Evolutionary conservation across 2,329 filamentous ascomycete species (phyloP).

Genomic region (Fusarium tjaetaba): DNA sequence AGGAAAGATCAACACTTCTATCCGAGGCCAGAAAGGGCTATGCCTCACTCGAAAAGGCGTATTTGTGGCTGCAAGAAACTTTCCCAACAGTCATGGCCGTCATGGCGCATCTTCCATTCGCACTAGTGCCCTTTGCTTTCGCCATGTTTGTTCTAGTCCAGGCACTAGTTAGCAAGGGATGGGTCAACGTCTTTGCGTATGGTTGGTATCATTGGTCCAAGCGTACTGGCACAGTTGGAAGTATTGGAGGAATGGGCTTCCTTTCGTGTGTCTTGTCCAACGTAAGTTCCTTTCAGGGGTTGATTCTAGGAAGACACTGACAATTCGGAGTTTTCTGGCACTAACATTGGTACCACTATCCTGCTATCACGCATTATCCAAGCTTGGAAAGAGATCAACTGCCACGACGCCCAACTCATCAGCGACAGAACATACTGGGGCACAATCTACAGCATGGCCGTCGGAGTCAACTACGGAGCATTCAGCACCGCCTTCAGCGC

Average conservation of each 20-base stretch:
- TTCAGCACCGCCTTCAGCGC: conserved; percentile 79
- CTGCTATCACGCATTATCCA: conserved; percentile 77
- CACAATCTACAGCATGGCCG: conserved; percentile 77
- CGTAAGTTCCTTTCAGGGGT: no score
- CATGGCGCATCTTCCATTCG: conserved; percentile 71
- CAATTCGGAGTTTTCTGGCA: conserved; percentile 71
- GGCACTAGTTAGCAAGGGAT: conserved; percentile 76
- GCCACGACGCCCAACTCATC: conserved; percentile 59
- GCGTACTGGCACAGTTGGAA: conserved; percentile 74
- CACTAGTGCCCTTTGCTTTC: conserved; percentile 76
- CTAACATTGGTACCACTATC: conserved; percentile 81
- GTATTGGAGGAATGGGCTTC: conserved; percentile 78
- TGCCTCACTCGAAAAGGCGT: conserved; percentile 46
- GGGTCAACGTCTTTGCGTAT: conserved; percentile 77
- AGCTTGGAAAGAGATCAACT: conserved; percentile 71
- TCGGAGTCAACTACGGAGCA: conserved; percentile 79
- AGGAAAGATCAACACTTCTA: conserved; percentile 57
- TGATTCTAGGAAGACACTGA: no score
- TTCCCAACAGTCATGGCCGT: conserved; percentile 77
- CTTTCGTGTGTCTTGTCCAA: conserved; percentile 77
- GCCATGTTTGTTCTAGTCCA: conserved; percentile 81
- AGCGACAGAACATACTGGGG: conserved; percentile 76
- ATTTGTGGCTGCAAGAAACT: conserved; percentile 72
- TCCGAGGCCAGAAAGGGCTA: conserved; percentile 57
- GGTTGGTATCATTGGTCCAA: conserved; percentile 79